Base-by-base conservation (phyloP, 768 basidiomycete species). In the Termitomyces bulborhizus region DNA sequence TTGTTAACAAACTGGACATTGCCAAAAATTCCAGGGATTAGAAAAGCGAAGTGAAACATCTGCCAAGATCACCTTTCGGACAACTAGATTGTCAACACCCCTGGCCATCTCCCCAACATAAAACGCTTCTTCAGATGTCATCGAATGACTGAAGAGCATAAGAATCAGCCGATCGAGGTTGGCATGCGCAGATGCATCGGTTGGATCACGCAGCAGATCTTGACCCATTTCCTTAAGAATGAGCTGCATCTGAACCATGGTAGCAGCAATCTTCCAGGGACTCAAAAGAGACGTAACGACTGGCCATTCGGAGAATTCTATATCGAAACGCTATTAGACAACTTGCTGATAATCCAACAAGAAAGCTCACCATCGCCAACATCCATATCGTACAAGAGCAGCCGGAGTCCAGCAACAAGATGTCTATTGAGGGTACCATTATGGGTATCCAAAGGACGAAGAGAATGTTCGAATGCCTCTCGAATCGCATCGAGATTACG, bases 181-280 rank as follows among this genome's bases (percentile, higher is more conserved):
- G 15, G 76, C 74, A 40, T 79, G 78, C n/a, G 86, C 85, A 11
- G 75, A 73, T 54, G 77, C 69, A 57, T 73, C 79, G 40, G 74
- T 79, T 9, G 76, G 71, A 40, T 84, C 83, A 39, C 81, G 77
- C n/a, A 74, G 70, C 32, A 92, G 75, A 11, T 83, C 82, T 47
- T 85, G 79, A 16, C 84, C 86, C 62, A 92, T 71, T 61, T 89
- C 87, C 64, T 86, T 82, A 51, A 92, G 73, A 42, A 84, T 81
- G 39, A 92, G 78, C 55, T 90, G 86, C 58, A 91, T 77, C 61
- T 90, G 85, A 53, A 91, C 86, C 5, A 86, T 84, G 0, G 91
- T 90, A 3, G 88, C 87, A 9, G 87, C 82, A 26, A 92, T 79
- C 63, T 87, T 89, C 88, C 90, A 93, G 0, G 89, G 90, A 57